Percentiles rank a stretch among this genome's conserved stretches.
phyloP scores from a whole-genome alignment of 1,284 basidiomycete genomes.

The Puccinia hordei region DNA sequence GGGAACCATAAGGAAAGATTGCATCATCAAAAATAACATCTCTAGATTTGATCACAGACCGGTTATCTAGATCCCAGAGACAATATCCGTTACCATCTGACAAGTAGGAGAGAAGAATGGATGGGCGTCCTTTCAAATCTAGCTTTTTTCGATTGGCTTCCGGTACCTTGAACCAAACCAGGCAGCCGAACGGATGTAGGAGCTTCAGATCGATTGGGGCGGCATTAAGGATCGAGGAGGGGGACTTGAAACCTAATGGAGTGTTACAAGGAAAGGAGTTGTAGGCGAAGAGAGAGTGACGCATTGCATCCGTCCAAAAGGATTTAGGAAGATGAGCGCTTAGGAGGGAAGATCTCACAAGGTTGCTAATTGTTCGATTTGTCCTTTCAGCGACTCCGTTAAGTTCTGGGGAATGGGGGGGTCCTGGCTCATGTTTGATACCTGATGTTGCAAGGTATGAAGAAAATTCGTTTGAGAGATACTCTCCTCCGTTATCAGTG shows the following conservation, averaged over 20 bases:
- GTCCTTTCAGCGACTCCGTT: no score
- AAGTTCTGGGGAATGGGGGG: conserved; percentile 60
- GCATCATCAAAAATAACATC: background rate
- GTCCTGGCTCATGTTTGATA: conserved; percentile 57
- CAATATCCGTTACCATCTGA: background rate
- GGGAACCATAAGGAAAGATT: background rate
- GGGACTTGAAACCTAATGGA: background rate
- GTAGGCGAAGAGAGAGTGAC: background rate
- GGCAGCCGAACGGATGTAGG: conserved; percentile 1
- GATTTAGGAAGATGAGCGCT: no score
- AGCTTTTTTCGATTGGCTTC: background rate
- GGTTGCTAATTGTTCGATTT: no score
- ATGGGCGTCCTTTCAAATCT: background rate
- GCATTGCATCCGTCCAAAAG: conserved; percentile 46
- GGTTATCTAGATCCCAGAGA: background rate
- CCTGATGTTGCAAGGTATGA: conserved; percentile 57
- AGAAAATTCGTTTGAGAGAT: conserved; percentile 55
- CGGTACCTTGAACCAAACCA: background rate
- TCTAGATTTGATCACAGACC: background rate
- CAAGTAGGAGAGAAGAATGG: background rate
- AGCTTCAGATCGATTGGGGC: background rate
- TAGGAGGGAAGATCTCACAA: no score
- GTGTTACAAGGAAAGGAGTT: background rate
- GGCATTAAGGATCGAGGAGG: no score
- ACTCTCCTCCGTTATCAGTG: conserved; percentile 59